Conservation (phyloP, 805 yeast species). For the Dipodascus albidus region DNA sequence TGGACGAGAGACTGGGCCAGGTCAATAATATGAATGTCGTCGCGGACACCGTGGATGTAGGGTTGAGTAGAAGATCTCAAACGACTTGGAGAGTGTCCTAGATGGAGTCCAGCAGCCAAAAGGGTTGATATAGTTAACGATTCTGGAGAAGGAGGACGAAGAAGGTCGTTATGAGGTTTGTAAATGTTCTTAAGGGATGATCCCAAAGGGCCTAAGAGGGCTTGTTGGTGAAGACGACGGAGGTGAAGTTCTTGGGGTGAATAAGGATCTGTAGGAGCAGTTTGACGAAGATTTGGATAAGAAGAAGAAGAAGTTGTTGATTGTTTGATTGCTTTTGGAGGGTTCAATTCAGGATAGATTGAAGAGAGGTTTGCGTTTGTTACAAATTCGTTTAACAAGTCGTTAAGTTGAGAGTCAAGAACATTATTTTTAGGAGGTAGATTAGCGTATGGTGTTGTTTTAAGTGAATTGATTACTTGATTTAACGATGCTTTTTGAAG, state of each 20-base stretch:
- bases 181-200: conserved; percentile 53
- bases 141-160: conserved; percentile 43
- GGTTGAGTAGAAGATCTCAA: conserved; percentile 71
- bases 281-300: conserved; percentile 55
- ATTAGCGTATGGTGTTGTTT: neutral
- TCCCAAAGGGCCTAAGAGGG: conserved; percentile 47
- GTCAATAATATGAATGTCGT: conserved; percentile 86
- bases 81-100: conserved; percentile 78
- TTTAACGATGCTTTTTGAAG: neutral
- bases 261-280: conserved; percentile 54
- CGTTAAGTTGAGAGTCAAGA: conserved; percentile 20
- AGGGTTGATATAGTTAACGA: conserved; percentile 58
- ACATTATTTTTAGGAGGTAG: conserved; percentile 4
- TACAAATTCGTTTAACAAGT: conserved; percentile 20
- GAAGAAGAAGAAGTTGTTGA: conserved; percentile 10
- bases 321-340: neutral
- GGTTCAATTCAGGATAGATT: neutral
- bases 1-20: conserved; percentile 69
- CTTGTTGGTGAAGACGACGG: conserved; percentile 56
- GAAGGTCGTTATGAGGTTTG: conserved; percentile 54
- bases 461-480: neutral
- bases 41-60: conserved; percentile 75
- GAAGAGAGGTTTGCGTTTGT: conserved; percentile 15
- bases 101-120: conserved; percentile 86
- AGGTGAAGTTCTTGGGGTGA: conserved; percentile 66